These are phyloP conservation scores for Tetrapisispora namnaoensis DNA, from an alignment of 805 yeast species.

Conservation along the genomic window DNA sequence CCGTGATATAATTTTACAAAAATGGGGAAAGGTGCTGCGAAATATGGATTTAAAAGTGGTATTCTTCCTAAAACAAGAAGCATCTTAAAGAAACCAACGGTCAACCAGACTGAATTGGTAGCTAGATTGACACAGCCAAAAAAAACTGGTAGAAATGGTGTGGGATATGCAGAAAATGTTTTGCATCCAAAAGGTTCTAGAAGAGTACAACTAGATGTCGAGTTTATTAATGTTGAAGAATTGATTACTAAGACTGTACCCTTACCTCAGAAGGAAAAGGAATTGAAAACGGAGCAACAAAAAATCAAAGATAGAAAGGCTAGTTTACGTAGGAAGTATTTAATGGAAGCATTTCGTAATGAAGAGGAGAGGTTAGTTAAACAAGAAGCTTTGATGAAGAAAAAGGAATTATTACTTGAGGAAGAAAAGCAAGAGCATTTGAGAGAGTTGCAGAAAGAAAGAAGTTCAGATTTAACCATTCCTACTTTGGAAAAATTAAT, in stretches of 20 bases:
- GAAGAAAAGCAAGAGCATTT: constrained; percentile 29
- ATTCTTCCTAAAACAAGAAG: constrained; percentile 70
- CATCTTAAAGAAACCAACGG: constrained; percentile 57
- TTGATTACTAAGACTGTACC: constrained; percentile 46
- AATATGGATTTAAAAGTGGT: constrained; percentile 59
- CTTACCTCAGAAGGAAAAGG: constrained; percentile 27
- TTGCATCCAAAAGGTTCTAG: constrained; percentile 55
- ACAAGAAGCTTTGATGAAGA: constrained; percentile 20
- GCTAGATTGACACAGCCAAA: constrained; percentile 38
- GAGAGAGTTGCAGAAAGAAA: constrained; percentile 15
- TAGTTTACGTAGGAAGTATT: constrained; percentile 62
- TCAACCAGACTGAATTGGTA: constrained; percentile 33
- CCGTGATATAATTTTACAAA: background rate
- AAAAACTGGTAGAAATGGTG: constrained; percentile 33
- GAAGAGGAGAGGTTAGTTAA: constrained; percentile 42
- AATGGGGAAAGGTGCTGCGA: constrained; percentile 41
- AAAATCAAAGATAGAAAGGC: constrained; percentile 31
- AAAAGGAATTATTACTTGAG: constrained; percentile 31
- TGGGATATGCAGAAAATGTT: constrained; percentile 62
- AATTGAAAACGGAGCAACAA: constrained; percentile 14
- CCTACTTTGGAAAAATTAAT: constrained; percentile 69
- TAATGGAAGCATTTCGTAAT: constrained; percentile 48
- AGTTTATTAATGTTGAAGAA: constrained; percentile 49
- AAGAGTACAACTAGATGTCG: constrained; percentile 45
- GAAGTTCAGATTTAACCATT: constrained; percentile 45